Evolutionary conservation across 2,329 filamentous ascomycete species (phyloP), one percentile per base, ranked within the genome.

Genomic region (Calonectria pauciramosa): DNA sequence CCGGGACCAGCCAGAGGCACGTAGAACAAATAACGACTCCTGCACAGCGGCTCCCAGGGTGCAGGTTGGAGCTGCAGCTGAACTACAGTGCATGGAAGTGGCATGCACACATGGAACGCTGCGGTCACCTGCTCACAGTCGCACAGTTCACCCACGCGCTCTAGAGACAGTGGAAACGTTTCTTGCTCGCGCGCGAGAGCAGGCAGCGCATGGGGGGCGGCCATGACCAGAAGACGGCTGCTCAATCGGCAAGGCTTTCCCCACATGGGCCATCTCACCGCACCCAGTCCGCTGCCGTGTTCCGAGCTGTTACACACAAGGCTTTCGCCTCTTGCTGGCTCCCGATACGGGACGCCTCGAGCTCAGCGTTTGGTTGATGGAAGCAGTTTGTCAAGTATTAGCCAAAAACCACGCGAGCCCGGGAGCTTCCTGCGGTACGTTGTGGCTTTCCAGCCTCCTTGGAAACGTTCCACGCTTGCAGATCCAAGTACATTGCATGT

Each of bases 211-310:
- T 38, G 36, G 49, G 49, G 65, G 34, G 32, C 30, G 32, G 34
- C 28, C 65, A 44, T 41, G 65, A n/a, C 44, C 41, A 54, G 30
- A 49, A 36, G 54, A 52, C 63, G 60, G 59, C 47, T 69, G 67
- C 56, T 70, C 59, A 72, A 73, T 73, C 65, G 71, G 72, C 73
- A 73, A 75, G 72, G 70, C 74, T 76, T 65, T 74, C 79, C 74
- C 79, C 79, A 81, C 79, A 80, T 80, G 74, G 78, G 72, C 72
- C 78, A 81, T 79, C 77, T 79, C 79, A 81, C 80, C 77, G 74
- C 76, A 79, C 77, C 75, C 72, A 72, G 73, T 63, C 72, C 71
- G 78, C 77, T 81, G 80, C 80, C 80, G 80, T 81, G 80, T 81
- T 81, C 80, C 80, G 80, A 81, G 77, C 71, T 73, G 47, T 76